Percentiles rank a stretch among this genome's conserved stretches.
Conservation (phyloP, 345 rosid genomes). For the Garcia nutans region DNA sequence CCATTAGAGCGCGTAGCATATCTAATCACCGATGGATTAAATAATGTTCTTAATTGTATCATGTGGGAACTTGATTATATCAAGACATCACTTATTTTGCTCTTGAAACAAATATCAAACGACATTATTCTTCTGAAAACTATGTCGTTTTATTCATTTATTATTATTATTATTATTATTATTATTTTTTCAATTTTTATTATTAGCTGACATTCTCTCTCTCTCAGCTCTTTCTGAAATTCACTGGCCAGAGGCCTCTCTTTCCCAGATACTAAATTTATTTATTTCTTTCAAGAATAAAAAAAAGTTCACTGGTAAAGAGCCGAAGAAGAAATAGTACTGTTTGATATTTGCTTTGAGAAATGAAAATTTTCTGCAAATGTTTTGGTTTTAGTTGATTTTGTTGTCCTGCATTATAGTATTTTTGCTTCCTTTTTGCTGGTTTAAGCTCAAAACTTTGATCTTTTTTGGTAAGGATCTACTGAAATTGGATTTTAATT, state of each 20-base stretch:
- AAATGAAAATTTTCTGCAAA: background rate
- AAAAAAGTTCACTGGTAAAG: conserved; percentile 2
- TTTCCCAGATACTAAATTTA: background rate
- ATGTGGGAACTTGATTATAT: conserved; percentile 10
- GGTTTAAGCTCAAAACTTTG: conserved; percentile 5
- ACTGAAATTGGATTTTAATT: conserved; percentile 5
- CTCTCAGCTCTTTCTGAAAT: conserved; percentile 3
- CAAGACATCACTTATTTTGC: conserved; percentile 24
- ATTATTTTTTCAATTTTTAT: background rate
- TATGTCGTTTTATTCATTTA: conserved; percentile 1
- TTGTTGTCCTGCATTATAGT: conserved; percentile 41
- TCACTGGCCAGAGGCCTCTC: conserved; percentile 1
- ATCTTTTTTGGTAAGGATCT: conserved; percentile 31
- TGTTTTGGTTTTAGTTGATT: conserved; percentile 7
- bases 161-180: background rate
- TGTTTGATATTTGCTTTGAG: background rate
- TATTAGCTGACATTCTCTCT: conserved; percentile 14
- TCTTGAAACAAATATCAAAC: conserved; percentile 11
- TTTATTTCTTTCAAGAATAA: background rate
- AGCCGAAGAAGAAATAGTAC: background rate
- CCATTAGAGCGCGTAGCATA: background rate
- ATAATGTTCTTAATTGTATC: background rate
- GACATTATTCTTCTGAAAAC: conserved; percentile 15
- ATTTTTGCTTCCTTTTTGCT: conserved; percentile 16
- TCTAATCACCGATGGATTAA: background rate